Evolutionary conservation across 164 flowering plant species (phyloP).

Genomic region (Cinnamomum micranthum): DNA sequence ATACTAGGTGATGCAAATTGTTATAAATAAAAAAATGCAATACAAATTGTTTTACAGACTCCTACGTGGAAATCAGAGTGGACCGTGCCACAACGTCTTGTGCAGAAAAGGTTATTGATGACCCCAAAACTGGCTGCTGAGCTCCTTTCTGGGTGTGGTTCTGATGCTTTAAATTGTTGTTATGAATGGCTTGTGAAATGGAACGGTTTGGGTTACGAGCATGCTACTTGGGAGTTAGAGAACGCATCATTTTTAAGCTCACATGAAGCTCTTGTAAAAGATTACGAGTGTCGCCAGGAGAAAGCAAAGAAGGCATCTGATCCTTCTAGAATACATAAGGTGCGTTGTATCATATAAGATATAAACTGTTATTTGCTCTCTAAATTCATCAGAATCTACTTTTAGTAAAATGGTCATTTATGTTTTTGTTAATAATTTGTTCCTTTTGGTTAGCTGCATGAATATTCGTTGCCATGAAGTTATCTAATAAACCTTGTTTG

Average conservation of each 20-base stretch:
- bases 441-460: background rate
- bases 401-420: background rate
- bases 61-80: slow-evolving; percentile 50
- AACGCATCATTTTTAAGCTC: slow-evolving; percentile 43
- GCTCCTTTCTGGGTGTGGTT: background rate
- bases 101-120: slow-evolving; percentile 44
- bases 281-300: slow-evolving; percentile 46
- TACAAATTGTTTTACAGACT: slow-evolving; percentile 21
- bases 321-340: slow-evolving; percentile 32
- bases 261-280: slow-evolving; percentile 45
- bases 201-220: slow-evolving; percentile 68
- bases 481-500: too few species aligned
- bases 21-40: background rate
- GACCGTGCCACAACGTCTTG: slow-evolving; percentile 62
- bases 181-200: slow-evolving; percentile 91
- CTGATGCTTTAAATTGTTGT: background rate
- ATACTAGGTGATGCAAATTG: background rate
- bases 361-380: background rate
- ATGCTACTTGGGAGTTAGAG: slow-evolving; percentile 75
- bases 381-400: background rate
- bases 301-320: slow-evolving; percentile 29
- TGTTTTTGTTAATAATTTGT: background rate
- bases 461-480: too few species aligned
- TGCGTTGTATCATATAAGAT: slow-evolving; percentile 2
- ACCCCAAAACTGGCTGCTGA: slow-evolving; percentile 21